phyloP scores from a whole-genome alignment of 495 filamentous ascomycete genomes.

The Aspergillus steynii region DNA sequence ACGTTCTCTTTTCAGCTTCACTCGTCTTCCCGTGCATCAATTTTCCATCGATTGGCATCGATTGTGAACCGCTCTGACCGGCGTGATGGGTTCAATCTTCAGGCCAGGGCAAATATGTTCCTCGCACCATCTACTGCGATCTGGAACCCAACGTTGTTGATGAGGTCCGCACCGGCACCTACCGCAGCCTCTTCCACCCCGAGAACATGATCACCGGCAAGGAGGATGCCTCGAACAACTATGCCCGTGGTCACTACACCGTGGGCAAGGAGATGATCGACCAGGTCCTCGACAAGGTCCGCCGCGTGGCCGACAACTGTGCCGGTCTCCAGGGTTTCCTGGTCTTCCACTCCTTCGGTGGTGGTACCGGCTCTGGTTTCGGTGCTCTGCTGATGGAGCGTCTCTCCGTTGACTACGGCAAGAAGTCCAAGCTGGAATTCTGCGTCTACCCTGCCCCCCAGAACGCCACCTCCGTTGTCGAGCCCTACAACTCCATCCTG shows the following conservation, averaged over 20 bases:
- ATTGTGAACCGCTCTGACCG: slow-evolving; percentile 9
- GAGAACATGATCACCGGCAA: slow-evolving; percentile 99
- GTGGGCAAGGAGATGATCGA: slow-evolving; percentile 99
- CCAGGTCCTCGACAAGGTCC: slow-evolving; percentile 93
- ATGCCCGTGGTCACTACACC: slow-evolving; percentile 97
- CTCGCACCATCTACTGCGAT: slow-evolving; percentile 99
- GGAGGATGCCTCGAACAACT: slow-evolving; percentile 99
- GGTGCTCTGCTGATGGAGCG: slow-evolving; percentile 97
- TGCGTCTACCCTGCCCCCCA: slow-evolving; percentile 97
- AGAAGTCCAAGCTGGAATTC: slow-evolving; percentile 99
- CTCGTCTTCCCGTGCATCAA: slow-evolving; percentile 8
- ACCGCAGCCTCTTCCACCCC: slow-evolving; percentile 95
- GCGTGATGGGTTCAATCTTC: slow-evolving; percentile 3
- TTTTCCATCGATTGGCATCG: neutral
- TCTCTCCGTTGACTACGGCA: slow-evolving; percentile 95
- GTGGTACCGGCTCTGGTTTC: slow-evolving; percentile 97
- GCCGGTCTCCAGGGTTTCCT: slow-evolving; percentile 97
- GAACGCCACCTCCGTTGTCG: slow-evolving; percentile 94
- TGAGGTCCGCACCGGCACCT: slow-evolving; percentile 96
- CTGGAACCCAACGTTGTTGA: slow-evolving; percentile 99
- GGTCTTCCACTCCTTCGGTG: slow-evolving; percentile 99
- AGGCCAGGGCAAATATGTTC: slow-evolving; percentile 99
- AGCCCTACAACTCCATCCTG: slow-evolving; percentile 99
- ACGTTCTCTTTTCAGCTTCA: slow-evolving; percentile 26
- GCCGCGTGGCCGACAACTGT: slow-evolving; percentile 94